Evolutionary conservation across 2,329 filamentous ascomycete genomes (phyloP).

Genomic region (Cordyceps fumosorosea): DNA sequence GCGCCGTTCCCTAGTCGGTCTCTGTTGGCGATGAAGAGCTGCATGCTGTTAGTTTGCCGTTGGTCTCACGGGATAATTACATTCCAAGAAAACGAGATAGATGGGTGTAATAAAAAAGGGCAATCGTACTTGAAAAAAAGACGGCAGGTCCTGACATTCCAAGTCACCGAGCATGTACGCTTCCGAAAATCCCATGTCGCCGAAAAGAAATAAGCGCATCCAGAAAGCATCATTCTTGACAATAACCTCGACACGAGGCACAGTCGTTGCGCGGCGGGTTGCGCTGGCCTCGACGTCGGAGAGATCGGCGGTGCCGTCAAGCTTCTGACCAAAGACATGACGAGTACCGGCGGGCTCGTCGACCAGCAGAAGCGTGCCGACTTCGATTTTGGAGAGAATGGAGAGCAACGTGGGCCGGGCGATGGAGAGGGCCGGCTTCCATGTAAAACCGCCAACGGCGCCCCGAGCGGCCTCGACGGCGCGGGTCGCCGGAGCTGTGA

Average conservation of each 20-base stretch:
- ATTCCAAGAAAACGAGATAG: neutral
- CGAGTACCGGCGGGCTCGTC: constrained; percentile 39
- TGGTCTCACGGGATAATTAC: neutral
- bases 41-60: neutral
- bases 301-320: constrained; percentile 30
- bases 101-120: neutral
- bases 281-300: constrained; percentile 29
- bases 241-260: constrained; percentile 46
- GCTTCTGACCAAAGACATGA: constrained; percentile 39
- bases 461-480: constrained; percentile 35
- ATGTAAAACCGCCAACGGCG: constrained; percentile 38
- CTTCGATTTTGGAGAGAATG: constrained; percentile 39
- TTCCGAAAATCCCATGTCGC: constrained; percentile 70
- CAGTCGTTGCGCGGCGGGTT: constrained; percentile 25
- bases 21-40: constrained; percentile 68
- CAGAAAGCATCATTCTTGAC: constrained; percentile 63
- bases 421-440: constrained; percentile 39
- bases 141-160: constrained; percentile 57
- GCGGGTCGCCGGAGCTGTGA: constrained; percentile 33
- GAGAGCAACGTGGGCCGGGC: constrained; percentile 41
- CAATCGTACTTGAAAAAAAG: constrained; percentile 57
- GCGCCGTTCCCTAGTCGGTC: constrained; percentile 56
- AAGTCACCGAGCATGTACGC: constrained; percentile 69
- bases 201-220: constrained; percentile 61
- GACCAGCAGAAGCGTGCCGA: constrained; percentile 41